Percentiles rank a stretch among this genome's conserved stretches.
phyloP scores from a whole-genome alignment of 2,329 filamentous ascomycete species.

The Metarhizium sp. region DNA sequence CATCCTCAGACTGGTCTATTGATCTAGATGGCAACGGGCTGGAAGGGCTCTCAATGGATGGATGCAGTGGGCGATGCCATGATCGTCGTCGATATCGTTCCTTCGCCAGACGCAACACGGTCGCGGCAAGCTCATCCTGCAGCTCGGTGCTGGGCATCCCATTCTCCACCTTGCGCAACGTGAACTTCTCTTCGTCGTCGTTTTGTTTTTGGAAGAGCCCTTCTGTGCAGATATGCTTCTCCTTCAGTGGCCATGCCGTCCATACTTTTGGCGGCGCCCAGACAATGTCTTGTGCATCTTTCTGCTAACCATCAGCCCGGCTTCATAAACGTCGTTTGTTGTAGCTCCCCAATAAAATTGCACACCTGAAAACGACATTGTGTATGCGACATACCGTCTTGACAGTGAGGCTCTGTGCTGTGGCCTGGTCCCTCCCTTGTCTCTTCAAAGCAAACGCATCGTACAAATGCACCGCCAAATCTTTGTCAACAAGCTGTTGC shows the following conservation, averaged over 20 bases:
- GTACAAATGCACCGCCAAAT: slow-evolving; percentile 70
- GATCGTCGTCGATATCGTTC: slow-evolving; percentile 41
- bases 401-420: slow-evolving; percentile 18
- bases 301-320: slow-evolving; percentile 10
- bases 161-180: slow-evolving; percentile 33
- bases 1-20: not conserved
- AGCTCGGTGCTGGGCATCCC: slow-evolving; percentile 49
- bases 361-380: not conserved
- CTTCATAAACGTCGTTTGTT: not conserved
- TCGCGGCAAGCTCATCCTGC: slow-evolving; percentile 60
- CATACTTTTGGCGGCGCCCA: slow-evolving; percentile 53
- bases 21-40: not conserved
- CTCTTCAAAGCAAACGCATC: slow-evolving; percentile 62
- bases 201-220: slow-evolving; percentile 37
- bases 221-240: slow-evolving; percentile 49
- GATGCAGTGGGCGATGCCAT: slow-evolving; percentile 8
- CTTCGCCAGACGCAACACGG: slow-evolving; percentile 58
- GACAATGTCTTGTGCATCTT: slow-evolving; percentile 18
- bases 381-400: slow-evolving; percentile 13
- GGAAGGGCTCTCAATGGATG: slow-evolving; percentile 7
- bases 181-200: slow-evolving; percentile 42
- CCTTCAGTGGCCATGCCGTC: slow-evolving; percentile 77
- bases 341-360: not conserved
- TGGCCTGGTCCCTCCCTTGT: slow-evolving; percentile 15
- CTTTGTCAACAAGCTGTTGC: slow-evolving; percentile 50